Conservation (phyloP, 257 asterid species). For the Eucommia ulmoides region DNA sequence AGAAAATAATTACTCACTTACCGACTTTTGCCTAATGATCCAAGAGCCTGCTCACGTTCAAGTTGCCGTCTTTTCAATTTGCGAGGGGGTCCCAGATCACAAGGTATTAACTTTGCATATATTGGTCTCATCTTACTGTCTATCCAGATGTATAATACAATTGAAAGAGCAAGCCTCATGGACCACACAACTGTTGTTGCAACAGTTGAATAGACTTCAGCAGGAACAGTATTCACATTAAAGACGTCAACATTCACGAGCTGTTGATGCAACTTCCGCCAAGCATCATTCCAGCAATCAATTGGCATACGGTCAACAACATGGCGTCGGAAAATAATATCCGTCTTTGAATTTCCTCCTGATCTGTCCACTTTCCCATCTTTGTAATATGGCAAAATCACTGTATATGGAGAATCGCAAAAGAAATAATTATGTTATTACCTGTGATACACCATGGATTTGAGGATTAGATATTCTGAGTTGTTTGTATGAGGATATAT, state of each 20-base stretch:
- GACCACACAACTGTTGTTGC: conserved; percentile 95
- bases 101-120: conserved; percentile 73
- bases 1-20: conserved; percentile 25
- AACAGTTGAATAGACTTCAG: conserved; percentile 71
- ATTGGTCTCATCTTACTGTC: conserved; percentile 82
- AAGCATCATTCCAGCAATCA: conserved; percentile 96
- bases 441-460: no score
- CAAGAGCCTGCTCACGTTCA: conserved; percentile 53
- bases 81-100: conserved; percentile 84
- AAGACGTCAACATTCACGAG: conserved; percentile 82
- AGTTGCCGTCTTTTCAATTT: conserved; percentile 48
- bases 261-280: conserved; percentile 95
- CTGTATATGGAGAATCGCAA: conserved; percentile 29
- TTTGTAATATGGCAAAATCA: conserved; percentile 79
- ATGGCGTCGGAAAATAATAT: conserved; percentile 73
- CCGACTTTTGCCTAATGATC: conserved; percentile 96
- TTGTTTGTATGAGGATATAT: no score
- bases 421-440: no score
- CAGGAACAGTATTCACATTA: conserved; percentile 56
- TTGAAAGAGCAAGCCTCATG: conserved; percentile 90
- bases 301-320: conserved; percentile 85
- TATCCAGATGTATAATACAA: conserved; percentile 70
- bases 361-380: conserved; percentile 37
- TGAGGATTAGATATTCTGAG: no score
- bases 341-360: conserved; percentile 33